phyloP scores from a whole-genome alignment of 1,284 basidiomycete genomes.

The Sphaerobolus stellatus region DNA sequence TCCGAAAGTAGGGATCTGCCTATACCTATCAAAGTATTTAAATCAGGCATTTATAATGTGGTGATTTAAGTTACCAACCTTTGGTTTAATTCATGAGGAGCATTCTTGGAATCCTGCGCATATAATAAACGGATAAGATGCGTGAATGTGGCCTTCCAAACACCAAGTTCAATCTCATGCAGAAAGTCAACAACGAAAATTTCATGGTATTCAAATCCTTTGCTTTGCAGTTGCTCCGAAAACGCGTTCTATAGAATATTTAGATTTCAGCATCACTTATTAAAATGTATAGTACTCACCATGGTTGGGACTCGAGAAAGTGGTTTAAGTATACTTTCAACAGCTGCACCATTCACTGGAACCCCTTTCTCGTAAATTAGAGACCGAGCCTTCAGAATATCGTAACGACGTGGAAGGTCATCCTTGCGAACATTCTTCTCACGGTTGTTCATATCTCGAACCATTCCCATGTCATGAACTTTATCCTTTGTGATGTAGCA shows the following conservation, averaged over 20 bases:
- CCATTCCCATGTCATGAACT: slow-evolving; percentile 19
- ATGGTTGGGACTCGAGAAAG: slow-evolving; percentile 16
- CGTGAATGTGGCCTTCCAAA: slow-evolving; percentile 35
- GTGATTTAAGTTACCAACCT: neutral
- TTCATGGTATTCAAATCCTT: slow-evolving; percentile 28
- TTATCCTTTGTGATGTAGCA: slow-evolving; percentile 14
- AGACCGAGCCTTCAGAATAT: slow-evolving; percentile 14
- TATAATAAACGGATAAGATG: slow-evolving; percentile 31
- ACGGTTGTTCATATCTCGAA: slow-evolving; percentile 14
- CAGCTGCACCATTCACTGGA: slow-evolving; percentile 15
- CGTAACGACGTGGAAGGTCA: neutral
- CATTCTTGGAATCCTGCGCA: neutral
- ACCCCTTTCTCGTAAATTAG: slow-evolving; percentile 24
- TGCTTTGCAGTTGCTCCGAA: slow-evolving; percentile 18
- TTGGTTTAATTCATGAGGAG: slow-evolving; percentile 11
- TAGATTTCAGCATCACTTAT: neutral
- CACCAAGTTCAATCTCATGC: slow-evolving; percentile 40
- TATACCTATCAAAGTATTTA: slow-evolving; percentile 6
- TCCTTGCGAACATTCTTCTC: slow-evolving; percentile 6
- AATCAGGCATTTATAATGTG: neutral
- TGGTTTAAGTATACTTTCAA: slow-evolving; percentile 12
- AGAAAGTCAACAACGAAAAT: slow-evolving; percentile 36
- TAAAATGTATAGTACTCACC: slow-evolving; percentile 8
- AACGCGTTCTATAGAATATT: slow-evolving; percentile 33
- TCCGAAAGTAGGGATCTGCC: slow-evolving; percentile 11